These are phyloP conservation scores for Hypoxylon sp. DNA, from an alignment of 2,329 filamentous ascomycete genomes.

Conservation along the genomic window DNA sequence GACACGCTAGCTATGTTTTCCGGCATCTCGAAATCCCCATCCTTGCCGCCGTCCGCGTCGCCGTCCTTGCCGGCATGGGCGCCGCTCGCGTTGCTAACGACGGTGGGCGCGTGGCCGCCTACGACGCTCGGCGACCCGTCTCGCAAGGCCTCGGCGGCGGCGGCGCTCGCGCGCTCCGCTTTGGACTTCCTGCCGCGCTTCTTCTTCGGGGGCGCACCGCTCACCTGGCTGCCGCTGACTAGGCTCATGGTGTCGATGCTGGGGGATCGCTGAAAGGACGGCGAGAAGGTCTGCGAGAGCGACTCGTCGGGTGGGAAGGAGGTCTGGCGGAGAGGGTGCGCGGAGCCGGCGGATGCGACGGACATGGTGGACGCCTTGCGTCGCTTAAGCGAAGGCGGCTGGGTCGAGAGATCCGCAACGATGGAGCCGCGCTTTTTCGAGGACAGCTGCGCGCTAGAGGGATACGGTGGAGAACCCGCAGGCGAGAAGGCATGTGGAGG, in stretches of 20 bases:
- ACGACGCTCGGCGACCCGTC: constrained; percentile 51
- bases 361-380: constrained; percentile 75
- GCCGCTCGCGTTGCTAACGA: constrained; percentile 52
- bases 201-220: constrained; percentile 59
- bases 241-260: constrained; percentile 68
- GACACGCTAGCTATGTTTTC: constrained; percentile 51
- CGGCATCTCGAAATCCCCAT: constrained; percentile 63
- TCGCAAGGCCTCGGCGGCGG: constrained; percentile 52
- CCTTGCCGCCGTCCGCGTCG: constrained; percentile 64
- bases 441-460: constrained; percentile 59
- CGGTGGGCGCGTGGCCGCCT: constrained; percentile 56
- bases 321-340: constrained; percentile 79
- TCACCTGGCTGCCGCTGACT: constrained; percentile 68
- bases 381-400: constrained; percentile 65
- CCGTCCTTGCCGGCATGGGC: constrained; percentile 53
- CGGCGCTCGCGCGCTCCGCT: constrained; percentile 59
- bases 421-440: constrained; percentile 70
- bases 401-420: constrained; percentile 59
- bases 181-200: constrained; percentile 70
- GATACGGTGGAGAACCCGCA: constrained; percentile 63
- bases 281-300: constrained; percentile 52
- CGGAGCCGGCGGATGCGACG: constrained; percentile 57
- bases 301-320: constrained; percentile 75
- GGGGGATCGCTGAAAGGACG: constrained; percentile 67
- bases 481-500: constrained; percentile 61